Evolutionary conservation across 148 eudicot species (phyloP).

Genomic region (Agrostemma githago): DNA sequence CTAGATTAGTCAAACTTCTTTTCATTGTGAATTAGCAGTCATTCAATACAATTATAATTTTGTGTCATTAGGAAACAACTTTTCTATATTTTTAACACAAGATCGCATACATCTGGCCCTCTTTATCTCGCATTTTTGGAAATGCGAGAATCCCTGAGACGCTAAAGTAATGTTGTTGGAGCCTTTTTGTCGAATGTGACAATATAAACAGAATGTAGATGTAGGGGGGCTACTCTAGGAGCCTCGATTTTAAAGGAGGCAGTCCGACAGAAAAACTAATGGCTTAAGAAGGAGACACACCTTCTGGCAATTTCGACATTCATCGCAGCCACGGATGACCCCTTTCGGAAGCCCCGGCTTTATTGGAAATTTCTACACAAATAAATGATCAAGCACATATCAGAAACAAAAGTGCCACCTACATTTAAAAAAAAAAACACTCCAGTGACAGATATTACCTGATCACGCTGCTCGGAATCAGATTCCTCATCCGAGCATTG

Average conservation of each 20-base stretch:
- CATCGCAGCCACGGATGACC: constrained; percentile 81
- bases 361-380: constrained; percentile 43
- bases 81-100: too few species aligned
- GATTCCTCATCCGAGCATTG: constrained; percentile 61
- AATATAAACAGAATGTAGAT: neutral
- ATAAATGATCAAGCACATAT: constrained; percentile 5
- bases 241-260: neutral
- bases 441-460: constrained; percentile 18
- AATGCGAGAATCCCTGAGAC: too few species aligned
- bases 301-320: constrained; percentile 81
- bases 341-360: constrained; percentile 71
- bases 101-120: too few species aligned
- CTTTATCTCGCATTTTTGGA: too few species aligned
- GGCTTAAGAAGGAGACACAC: constrained; percentile 30
- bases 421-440: constrained; percentile 1
- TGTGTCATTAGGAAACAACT: too few species aligned
- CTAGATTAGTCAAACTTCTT: too few species aligned
- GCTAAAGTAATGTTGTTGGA: too few species aligned
- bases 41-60: too few species aligned
- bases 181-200: neutral
- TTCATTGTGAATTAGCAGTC: too few species aligned
- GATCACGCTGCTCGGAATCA: constrained; percentile 59
- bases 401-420: neutral
- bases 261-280: neutral
- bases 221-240: neutral